Evolutionary conservation across 83 land plant species (phyloP), one percentile per base, ranked within the genome.

Genomic region (Picea abies): DNA sequence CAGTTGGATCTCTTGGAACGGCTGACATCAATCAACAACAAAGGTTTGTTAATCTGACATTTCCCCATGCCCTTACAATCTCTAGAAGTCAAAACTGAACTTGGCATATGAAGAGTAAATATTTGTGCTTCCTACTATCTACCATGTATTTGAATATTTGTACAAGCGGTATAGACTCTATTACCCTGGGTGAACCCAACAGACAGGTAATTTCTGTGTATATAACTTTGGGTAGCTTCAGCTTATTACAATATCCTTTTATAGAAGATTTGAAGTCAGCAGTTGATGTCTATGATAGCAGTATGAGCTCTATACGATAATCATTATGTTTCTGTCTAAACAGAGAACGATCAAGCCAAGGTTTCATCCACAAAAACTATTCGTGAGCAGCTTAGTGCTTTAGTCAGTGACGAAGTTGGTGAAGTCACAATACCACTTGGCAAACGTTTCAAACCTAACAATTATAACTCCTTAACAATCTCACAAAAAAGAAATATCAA

Each of bases 401-500:
- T 94, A 58, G 86, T 83, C 11, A 90, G 84, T 29, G 95, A 85
- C 65, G 86, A 85, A 22, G 84, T 82, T 11, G 93, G 73, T 6
- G 98, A 95, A 79, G 85, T 89, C 79, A 88, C 76, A 65, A 78
- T 97, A 62, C 89, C 92, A 32, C 83, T 97, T 62, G 94, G 95
- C 20, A 93, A 94, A 78, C 87, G 82, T 32, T 72, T 89, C 66
- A 87, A 84, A 56, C 85, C 84, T 62, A 47, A 82, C 10, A 87
- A 89, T 70, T 65, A 83, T 44, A 87, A 86, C 66, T 82, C 88
- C 64, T 84, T 94, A 81, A 94, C 99, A 2, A 82, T 90, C 11
- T 97, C 99, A 0, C 96, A 97, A 90, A 93, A 84, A 84, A 88
- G 99, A 79, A 97, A 97, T 81, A 95, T 97, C 82, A 91, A 89